Evolutionary conservation across 768 basidiomycete genomes (phyloP).

Genomic region (Trametes cinnabarina): DNA sequence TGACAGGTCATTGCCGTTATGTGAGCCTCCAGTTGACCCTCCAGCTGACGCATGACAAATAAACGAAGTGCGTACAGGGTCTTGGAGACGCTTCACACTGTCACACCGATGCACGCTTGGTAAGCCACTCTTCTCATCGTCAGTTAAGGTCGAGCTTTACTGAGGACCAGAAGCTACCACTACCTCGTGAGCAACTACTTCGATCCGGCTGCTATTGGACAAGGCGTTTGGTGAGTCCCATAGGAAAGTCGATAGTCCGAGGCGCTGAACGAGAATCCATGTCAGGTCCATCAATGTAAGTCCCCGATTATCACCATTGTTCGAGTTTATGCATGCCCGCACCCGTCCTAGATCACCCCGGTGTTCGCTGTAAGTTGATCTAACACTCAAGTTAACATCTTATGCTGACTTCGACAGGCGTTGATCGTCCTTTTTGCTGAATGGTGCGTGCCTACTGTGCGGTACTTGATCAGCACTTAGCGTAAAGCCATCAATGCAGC

Average conservation of each 20-base stretch:
- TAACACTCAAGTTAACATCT: too few relatives aligned
- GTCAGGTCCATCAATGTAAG: neutral
- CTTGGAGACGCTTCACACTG: neutral
- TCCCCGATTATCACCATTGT: neutral
- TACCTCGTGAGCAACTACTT: neutral
- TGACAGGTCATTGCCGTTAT: neutral
- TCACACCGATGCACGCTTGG: constrained; percentile 1
- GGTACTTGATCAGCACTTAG: neutral
- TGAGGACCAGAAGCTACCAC: neutral
- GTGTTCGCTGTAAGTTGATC: neutral
- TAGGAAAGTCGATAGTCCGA: neutral
- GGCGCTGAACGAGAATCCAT: neutral
- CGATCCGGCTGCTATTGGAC: neutral
- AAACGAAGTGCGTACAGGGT: neutral
- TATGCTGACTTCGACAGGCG: neutral
- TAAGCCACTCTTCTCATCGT: neutral
- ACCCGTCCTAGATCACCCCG: neutral
- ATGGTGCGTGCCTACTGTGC: neutral
- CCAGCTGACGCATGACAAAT: too few relatives aligned
- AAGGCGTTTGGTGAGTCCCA: neutral
- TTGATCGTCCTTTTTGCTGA: neutral
- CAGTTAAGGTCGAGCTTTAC: neutral
- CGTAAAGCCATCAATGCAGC: neutral
- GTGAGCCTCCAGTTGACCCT: neutral
- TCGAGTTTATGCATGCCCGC: too few relatives aligned